A percentile compares a stretch with the other conserved stretches of the same genome.
Evolutionary conservation across 176 grass and related monocot genomes (phyloP).

Genomic region (Aegilops umbellulata): DNA sequence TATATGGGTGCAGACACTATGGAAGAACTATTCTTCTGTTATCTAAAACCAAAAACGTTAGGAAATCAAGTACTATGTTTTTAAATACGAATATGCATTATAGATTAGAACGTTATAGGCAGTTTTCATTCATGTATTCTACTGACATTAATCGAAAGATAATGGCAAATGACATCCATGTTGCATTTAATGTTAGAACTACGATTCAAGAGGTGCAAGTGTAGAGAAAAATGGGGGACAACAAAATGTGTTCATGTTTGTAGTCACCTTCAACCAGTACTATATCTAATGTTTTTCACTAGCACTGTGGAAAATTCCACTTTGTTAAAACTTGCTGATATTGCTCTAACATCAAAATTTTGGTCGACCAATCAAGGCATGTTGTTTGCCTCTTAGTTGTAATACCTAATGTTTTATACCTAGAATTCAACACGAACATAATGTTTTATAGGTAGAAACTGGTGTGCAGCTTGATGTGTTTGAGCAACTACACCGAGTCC

Average conservation of each 20-base stretch:
- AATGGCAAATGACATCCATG: not conserved
- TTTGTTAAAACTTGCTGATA: not conserved
- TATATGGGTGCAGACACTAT: too few species aligned
- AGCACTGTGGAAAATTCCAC: not conserved
- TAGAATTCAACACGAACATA: constrained; percentile 13
- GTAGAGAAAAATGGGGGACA: not conserved
- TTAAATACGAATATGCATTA: not conserved
- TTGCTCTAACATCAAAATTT: not conserved
- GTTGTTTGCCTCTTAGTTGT: too few species aligned
- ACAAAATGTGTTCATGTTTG: not conserved
- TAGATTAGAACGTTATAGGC: too few species aligned
- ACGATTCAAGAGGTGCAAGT: not conserved
- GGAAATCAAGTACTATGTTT: not conserved
- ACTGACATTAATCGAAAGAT: not conserved
- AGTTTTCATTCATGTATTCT: too few species aligned
- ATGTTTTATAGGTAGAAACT: constrained; percentile 29
- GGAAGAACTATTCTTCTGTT: too few species aligned
- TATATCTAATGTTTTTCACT: not conserved
- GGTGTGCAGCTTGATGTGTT: constrained; percentile 20
- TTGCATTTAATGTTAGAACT: not conserved
- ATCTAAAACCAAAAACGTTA: not conserved
- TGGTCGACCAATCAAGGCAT: not conserved
- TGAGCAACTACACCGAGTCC: constrained; percentile 29
- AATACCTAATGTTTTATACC: not conserved
- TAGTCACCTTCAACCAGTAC: not conserved